Base-by-base conservation (phyloP, 2,329 filamentous ascomycete species). In the Trichoderma sp. region DNA sequence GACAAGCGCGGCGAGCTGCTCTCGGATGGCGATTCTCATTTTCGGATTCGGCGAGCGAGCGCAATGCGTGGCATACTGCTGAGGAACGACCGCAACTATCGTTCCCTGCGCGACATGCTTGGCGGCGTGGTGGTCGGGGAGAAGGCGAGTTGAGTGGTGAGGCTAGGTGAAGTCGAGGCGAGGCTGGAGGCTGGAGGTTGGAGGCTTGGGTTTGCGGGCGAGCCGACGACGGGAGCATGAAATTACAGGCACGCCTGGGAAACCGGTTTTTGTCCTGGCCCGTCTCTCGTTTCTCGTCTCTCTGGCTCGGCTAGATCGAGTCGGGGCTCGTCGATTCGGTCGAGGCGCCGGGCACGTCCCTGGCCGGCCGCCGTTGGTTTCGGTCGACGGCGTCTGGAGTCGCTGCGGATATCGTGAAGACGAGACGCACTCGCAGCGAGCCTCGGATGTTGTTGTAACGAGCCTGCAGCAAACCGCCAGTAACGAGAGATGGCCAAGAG, bases 11-110 rank as follows among this genome's bases (percentile, higher is more conserved):
- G 89, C 92, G 75, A 97, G 86, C 86, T 97, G 94, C 82, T 94
- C 90, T 74, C 93, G 88, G 76, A 97, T 97, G 69, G 92, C 91
- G 78, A 97, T 88, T 79, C 93, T 89, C 92, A 97, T 95, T 71
- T 68, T 70, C 40, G 33, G 33, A 5, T 7, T 10, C 8, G 21
- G 55, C 49, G 52, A 27, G 52, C 27, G 67, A 68, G 65, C 65
- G 31, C 67, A 49, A 49, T n/a, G 58, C 47, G 63, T 21, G 53
- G 56, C 67, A 68, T 68, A n/a, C 66, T 68, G 31, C 57, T 52
- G 24, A 19, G 43, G 40, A 60, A 53, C 49, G 64, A 37, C 56
- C 31, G 43, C 63, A 27, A 8, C 31, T 68, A 68, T 60, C 56
- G 47, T 53, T 60, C 21, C 56, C 43, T 43, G 31, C 56, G 56